Evolutionary conservation across 257 asterid genomes (phyloP).

Genomic region (Solanum lycopersicoides): DNA sequence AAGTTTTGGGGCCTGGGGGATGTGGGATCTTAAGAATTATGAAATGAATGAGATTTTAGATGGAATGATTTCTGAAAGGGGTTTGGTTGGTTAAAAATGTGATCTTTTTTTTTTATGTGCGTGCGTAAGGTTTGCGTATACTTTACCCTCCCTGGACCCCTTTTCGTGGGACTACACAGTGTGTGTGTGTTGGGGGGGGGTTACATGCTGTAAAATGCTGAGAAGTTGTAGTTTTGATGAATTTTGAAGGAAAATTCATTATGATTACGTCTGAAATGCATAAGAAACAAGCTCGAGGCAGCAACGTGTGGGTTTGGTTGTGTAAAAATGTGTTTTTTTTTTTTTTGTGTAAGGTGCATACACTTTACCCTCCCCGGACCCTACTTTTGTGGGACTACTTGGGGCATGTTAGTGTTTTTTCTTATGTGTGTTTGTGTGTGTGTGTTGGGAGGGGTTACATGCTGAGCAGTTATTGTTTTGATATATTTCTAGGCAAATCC

Average conservation of each 20-base stretch:
- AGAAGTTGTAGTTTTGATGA: background rate
- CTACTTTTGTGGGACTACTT: background rate
- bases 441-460: background rate
- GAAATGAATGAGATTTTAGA: background rate
- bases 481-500: conserved; percentile 38
- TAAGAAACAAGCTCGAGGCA: conserved; percentile 71
- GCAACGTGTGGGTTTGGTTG: background rate
- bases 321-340: background rate
- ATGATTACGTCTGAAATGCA: conserved; percentile 64
- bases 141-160: background rate
- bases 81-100: background rate
- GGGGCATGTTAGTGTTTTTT: background rate
- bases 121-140: background rate
- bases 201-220: background rate
- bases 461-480: background rate
- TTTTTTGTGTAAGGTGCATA: background rate
- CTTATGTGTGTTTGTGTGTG: background rate
- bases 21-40: background rate
- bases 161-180: background rate
- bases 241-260: conserved; percentile 40
- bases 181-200: background rate
- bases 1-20: background rate
- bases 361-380: background rate
- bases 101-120: background rate
- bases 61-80: background rate